phyloP scores from a whole-genome alignment of 148 eudicot species.

The Spergularia marina region DNA sequence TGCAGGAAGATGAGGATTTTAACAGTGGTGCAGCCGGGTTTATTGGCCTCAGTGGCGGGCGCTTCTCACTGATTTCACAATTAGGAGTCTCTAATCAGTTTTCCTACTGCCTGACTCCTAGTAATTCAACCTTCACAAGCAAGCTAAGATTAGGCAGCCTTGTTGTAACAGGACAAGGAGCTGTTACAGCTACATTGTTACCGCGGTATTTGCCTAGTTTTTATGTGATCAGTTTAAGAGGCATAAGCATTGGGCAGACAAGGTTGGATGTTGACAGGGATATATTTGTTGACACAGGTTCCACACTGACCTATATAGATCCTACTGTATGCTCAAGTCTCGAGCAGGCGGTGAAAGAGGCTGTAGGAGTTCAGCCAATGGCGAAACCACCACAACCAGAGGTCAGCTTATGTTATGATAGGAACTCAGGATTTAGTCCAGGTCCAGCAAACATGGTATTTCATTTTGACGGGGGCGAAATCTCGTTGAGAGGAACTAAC shows the following conservation, averaged over 20 bases:
- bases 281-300: slow-evolving; percentile 21
- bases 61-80: slow-evolving; percentile 36
- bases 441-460: neutral
- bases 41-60: slow-evolving; percentile 45
- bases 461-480: slow-evolving; percentile 17
- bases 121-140: slow-evolving; percentile 15
- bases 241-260: neutral
- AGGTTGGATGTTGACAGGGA: neutral
- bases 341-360: slow-evolving; percentile 2
- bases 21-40: slow-evolving; percentile 25
- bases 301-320: slow-evolving; percentile 21
- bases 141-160: slow-evolving; percentile 18
- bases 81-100: slow-evolving; percentile 28
- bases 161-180: neutral
- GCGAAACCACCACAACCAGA: neutral
- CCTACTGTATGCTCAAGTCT: neutral
- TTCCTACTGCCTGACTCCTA: slow-evolving; percentile 43
- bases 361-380: slow-evolving; percentile 5
- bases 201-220: neutral
- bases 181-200: slow-evolving; percentile 8
- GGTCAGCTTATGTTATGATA: slow-evolving; percentile 19
- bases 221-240: slow-evolving; percentile 15
- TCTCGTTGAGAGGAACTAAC: neutral
- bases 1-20: slow-evolving; percentile 27
- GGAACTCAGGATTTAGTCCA: neutral